Evolutionary conservation across 2,329 filamentous ascomycete genomes (phyloP), one percentile per base, ranked within the genome.

Genomic region (Neofusicoccum cordaticola): DNA sequence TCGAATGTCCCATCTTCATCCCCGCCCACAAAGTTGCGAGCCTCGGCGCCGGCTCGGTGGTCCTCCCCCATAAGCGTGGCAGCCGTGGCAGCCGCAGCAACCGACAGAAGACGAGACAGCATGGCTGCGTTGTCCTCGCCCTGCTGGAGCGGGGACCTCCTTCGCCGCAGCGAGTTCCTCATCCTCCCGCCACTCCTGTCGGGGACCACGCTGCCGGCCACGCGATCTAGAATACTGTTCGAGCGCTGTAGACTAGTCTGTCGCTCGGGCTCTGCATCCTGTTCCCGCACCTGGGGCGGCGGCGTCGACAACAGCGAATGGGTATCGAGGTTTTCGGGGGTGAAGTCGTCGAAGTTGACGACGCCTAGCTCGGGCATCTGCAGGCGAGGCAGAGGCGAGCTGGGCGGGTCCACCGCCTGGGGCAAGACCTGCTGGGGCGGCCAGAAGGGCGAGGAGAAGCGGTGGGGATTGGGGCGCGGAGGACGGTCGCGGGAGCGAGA

Each of bases 31-130:
- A 85, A 72, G 64, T 81, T 81, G 65, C 85, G 81, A 13, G 85
- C 82, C 68, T 86, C 83, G 31, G 84, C 81, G 52, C 86, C 77
- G 2, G 82, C 81, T 64, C 83, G 82, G 51, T 83, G 82, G 67
- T 85, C 80, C 42, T 83, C 83, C n/a, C 86, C 86, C 67, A 88
- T 87, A 42, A 89, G 79, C 63, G 88, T 87, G 51, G 86, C 85
- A 61, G 87, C 87, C 42, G 88, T 88, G 12, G 86, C 85, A 44
- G 86, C 84, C 13, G 87, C 87, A 35, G 87, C 86, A 22, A 88
- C 81, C 52, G 87, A 87, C 17, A 89, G 78, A 35, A 89, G 80
- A 47, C 86, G 81, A 48, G 86, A 88, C 37, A 89, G 77, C 71
- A 83, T 78, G n/a, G 85, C 85, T 2, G 85, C 86, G 70, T 88